Base-by-base conservation (phyloP, 208 protist species). In the Acanthamoeba divionensis region DNA sequence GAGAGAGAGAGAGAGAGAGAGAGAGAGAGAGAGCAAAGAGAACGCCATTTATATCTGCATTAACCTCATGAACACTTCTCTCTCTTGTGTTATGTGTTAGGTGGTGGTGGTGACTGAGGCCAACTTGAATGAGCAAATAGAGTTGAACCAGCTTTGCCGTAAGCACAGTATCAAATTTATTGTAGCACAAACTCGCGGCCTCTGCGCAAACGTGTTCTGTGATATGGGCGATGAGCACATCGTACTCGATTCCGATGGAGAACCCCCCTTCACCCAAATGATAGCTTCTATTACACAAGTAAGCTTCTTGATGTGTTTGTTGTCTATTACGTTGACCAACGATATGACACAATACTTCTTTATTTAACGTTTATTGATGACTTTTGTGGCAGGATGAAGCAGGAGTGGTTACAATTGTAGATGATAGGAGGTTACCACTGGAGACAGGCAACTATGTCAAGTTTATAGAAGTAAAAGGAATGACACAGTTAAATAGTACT, bases 141-240 rank as follows among this genome's bases (percentile, higher is more conserved):
- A 62, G 24, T 47, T 97, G 15, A 94, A 95, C 73, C 83, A 91
- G 24, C 67, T 91, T n/a, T 92, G 92, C 47, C 91, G 90, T 29
- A 3, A 26, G 2, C 60, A 90, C 47, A 55, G 54, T 24, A 95
- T 94, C 57, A 24, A 33, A 44, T 95, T 96, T 89, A 92, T 97
- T 18, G 2, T 77, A 18, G 92, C 91, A n/a, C 50, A 91, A 31
- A 90, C 79, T 5, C 55, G 41, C 45, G 95, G 96, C 44, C 48
- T 97, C 2, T 94, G 94, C 48, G 91, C 66, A 33, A 90, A 55
- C 60, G 77, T 75, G 0, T 94, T 94, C 79, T 54, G 62, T 62
- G 97, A 97, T 91, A 96, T 97, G 93, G 96, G 96, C 29, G 63
- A 92, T 1, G 12, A 89, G 0, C 97, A 97, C 90, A 91, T 83